Base-by-base conservation (phyloP, 805 yeast species). In the Teunomyces panamensis region DNA sequence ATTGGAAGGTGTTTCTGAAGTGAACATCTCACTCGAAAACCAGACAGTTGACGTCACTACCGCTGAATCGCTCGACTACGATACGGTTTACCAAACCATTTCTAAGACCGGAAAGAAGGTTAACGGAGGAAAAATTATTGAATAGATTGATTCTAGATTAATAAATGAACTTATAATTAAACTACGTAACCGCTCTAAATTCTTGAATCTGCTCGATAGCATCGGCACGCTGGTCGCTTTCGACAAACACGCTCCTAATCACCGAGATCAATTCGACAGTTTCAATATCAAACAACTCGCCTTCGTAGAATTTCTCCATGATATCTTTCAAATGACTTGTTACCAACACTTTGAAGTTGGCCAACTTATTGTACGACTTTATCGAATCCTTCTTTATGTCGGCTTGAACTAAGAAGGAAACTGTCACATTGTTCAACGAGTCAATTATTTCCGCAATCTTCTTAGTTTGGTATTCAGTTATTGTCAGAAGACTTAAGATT, bases 101-200 rank as follows among this genome's bases (percentile, higher is more conserved):
- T 73, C 84, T 52, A 92, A 92, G 75, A 90, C 98, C 1, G 98
- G 98, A 32, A 92, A 92, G 74, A 82, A 82, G 58, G 85, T 92
- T 49, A 73, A 77, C 42, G 74, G 76, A 28, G 96, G 96, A 9
- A 77, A 77, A 57, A 70, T 76, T 39, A 59, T 85, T 45, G 72
- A 66, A n/a, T 48, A 44, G 11, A 28, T n/a, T 32, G 11, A 11
- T 16, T 32, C 20, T 9, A 10, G 7, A 7, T 20, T 34, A 35
- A 27, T 27, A 43, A 26, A 20, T 32, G 20, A 33, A 36, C 20
- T 20, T 13, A 10, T 11, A 5, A 24, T 36, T 20, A 20, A 4
- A 17, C 41, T 37, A 37, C 9, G 41, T 37, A 24, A 37, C 16
- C 17, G 9, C 42, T 49, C 84, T 64, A 29, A 76, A 69, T 29